phyloP scores from a whole-genome alignment of 768 basidiomycete genomes.

The Suillus clintonianus region DNA sequence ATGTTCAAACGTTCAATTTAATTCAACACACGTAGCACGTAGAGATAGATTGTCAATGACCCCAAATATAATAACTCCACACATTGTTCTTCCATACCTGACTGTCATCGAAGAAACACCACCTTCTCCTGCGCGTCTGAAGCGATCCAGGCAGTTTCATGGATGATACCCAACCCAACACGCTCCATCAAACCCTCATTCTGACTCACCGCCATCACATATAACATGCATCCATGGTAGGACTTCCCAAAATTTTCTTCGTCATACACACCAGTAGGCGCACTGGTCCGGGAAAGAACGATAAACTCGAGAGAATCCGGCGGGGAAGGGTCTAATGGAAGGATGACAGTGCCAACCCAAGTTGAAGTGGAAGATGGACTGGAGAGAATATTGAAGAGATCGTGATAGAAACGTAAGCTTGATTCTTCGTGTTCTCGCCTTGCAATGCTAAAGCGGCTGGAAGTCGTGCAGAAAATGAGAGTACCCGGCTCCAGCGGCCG shows the following conservation, averaged over 20 bases:
- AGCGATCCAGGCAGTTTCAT: slow-evolving; percentile 18
- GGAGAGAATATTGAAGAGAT: slow-evolving; percentile 14
- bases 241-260: slow-evolving; percentile 9
- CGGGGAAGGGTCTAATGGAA: slow-evolving; percentile 11
- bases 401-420: neutral
- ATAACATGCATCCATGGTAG: slow-evolving; percentile 17
- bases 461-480: slow-evolving; percentile 24
- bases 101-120: neutral
- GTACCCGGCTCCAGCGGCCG: slow-evolving; percentile 11
- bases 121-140: neutral
- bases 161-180: slow-evolving; percentile 18
- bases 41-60: no score
- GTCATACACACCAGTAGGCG: slow-evolving; percentile 10
- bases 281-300: slow-evolving; percentile 15
- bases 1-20: no score
- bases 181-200: slow-evolving; percentile 17
- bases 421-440: neutral
- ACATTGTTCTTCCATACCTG: no score
- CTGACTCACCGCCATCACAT: slow-evolving; percentile 20
- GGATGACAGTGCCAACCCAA: slow-evolving; percentile 14
- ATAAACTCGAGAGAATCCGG: slow-evolving; percentile 13
- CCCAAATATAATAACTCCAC: neutral
- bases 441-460: slow-evolving; percentile 4
- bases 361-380: neutral
- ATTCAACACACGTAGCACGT: no score